Evolutionary conservation across 208 protist genomes (phyloP).

Genomic region (Crithidia mellificae): DNA sequence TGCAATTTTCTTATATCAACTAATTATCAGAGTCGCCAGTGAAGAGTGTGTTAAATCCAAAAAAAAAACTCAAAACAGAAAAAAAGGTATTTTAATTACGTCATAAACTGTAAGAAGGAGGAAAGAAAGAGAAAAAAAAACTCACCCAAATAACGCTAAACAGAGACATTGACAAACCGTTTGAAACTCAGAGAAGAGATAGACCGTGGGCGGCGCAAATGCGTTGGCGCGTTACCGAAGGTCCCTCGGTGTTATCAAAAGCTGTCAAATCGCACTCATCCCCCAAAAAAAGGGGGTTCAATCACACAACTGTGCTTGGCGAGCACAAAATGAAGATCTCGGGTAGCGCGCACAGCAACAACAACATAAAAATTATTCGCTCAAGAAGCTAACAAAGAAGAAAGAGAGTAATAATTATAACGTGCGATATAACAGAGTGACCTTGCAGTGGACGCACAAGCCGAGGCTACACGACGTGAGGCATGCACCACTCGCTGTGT

Average conservation of each 20-base stretch:
- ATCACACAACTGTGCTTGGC: too few relatives aligned
- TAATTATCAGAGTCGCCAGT: neutral
- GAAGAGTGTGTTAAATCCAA: neutral
- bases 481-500: neutral
- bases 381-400: neutral
- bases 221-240: too few relatives aligned
- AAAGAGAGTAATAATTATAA: neutral
- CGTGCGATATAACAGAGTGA: neutral
- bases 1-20: too few relatives aligned
- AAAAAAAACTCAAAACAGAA: neutral
- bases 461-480: neutral
- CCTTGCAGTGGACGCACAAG: too few relatives aligned
- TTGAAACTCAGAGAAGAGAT: too few relatives aligned
- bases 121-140: neutral
- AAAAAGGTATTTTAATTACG: neutral
- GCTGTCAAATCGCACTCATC: too few relatives aligned
- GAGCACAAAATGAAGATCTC: too few relatives aligned
- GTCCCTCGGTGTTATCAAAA: too few relatives aligned
- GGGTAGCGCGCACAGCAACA: too few relatives aligned
- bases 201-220: too few relatives aligned
- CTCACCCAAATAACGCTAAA: too few relatives aligned
- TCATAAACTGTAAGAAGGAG: neutral
- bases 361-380: neutral
- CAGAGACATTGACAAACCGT: neutral
- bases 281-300: too few relatives aligned